Evolutionary conservation across 805 yeast genomes (phyloP).

Genomic region (Ogataea salicorniae): DNA sequence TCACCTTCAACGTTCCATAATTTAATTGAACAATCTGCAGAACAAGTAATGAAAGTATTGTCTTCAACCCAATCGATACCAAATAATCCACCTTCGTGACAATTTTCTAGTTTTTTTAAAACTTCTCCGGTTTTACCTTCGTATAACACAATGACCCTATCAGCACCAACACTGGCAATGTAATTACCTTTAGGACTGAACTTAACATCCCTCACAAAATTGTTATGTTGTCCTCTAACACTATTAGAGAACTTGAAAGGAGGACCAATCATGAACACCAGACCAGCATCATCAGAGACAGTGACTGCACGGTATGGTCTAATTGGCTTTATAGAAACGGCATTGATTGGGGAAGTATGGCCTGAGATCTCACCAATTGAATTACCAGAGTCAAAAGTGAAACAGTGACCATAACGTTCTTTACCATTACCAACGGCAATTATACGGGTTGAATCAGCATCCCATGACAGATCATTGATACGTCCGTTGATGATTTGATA

Average conservation of each 20-base stretch:
- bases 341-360: slow-evolving; percentile 77
- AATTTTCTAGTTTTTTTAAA: slow-evolving; percentile 42
- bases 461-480: slow-evolving; percentile 86
- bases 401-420: slow-evolving; percentile 87
- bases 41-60: slow-evolving; percentile 68
- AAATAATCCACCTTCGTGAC: slow-evolving; percentile 77
- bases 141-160: slow-evolving; percentile 68
- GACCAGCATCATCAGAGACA: slow-evolving; percentile 80
- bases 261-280: slow-evolving; percentile 86
- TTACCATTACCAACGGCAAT: slow-evolving; percentile 95
- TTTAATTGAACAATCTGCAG: slow-evolving; percentile 77
- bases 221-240: slow-evolving; percentile 68
- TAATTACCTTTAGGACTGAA: slow-evolving; percentile 77
- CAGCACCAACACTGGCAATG: slow-evolving; percentile 80
- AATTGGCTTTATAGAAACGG: slow-evolving; percentile 75
- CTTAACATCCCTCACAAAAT: slow-evolving; percentile 73
- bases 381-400: slow-evolving; percentile 92
- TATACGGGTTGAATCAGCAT: slow-evolving; percentile 75
- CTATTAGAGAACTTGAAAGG: slow-evolving; percentile 84
- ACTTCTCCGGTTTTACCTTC: slow-evolving; percentile 87
- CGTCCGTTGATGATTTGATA: slow-evolving; percentile 71
- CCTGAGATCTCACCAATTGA: slow-evolving; percentile 96
- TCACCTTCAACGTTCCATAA: slow-evolving; percentile 52
- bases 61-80: slow-evolving; percentile 63
- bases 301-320: slow-evolving; percentile 94